Conservation (phyloP, 2,329 filamentous ascomycete genomes). For the Diaporthe velutina region DNA sequence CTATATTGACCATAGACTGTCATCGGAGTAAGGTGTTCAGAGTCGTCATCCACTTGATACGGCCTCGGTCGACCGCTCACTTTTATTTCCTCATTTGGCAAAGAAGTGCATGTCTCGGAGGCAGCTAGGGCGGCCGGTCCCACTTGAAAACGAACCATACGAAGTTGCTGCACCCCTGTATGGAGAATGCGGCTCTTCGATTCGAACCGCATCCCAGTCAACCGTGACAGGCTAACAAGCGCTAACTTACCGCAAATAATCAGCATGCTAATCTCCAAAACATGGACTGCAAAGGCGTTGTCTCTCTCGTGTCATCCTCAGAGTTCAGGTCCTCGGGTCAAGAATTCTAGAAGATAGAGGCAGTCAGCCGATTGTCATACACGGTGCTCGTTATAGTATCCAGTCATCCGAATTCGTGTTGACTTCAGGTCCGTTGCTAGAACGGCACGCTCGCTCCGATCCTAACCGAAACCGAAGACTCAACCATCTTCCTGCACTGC, state of each 20-base stretch:
- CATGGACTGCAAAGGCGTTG: neutral
- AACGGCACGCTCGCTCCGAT: neutral
- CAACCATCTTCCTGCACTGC: neutral
- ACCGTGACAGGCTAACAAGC: neutral
- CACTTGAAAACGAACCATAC: constrained; percentile 4
- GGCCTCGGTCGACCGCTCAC: neutral
- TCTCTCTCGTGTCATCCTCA: neutral
- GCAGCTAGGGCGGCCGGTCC: no score
- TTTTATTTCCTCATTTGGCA: constrained; percentile 13
- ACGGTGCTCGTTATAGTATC: neutral
- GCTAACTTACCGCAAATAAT: neutral
- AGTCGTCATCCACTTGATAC: neutral
- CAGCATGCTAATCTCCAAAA: neutral
- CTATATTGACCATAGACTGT: neutral
- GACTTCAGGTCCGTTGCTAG: neutral
- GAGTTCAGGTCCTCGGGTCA: neutral
- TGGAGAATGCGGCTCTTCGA: constrained; percentile 9
- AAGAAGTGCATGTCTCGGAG: neutral
- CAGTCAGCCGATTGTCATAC: neutral
- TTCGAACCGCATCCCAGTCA: constrained; percentile 9
- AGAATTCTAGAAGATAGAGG: neutral
- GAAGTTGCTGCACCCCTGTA: neutral
- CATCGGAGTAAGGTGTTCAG: neutral
- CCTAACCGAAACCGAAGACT: neutral
- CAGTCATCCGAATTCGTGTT: neutral